Conservation (phyloP, 2,329 filamentous ascomycete species). For the Epichloe baconii region DNA sequence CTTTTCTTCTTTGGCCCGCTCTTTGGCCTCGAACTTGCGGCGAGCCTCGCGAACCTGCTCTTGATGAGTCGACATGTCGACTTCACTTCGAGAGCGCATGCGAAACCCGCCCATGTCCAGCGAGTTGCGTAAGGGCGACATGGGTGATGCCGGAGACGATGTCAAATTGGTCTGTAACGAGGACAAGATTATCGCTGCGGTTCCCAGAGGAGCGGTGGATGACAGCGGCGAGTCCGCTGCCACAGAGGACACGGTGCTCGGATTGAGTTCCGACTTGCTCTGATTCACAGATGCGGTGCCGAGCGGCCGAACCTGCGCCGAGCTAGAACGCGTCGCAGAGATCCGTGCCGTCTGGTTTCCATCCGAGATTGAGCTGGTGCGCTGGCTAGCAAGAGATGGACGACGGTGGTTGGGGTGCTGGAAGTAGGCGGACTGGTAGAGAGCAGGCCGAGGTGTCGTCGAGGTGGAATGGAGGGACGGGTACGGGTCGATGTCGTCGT, state of each 20-base stretch:
- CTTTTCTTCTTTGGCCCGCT: conserved; percentile 49
- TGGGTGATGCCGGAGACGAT: conserved; percentile 21
- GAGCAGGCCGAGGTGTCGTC: conserved; percentile 3
- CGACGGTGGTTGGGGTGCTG: conserved; percentile 14
- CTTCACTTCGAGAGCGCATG: conserved; percentile 45
- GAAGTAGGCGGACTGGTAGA: conserved; percentile 7
- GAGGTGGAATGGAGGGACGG: conserved; percentile 8
- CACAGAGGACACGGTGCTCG: conserved; percentile 17
- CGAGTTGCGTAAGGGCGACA: conserved; percentile 43
- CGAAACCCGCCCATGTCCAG: conserved; percentile 45
- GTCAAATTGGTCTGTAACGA: conserved; percentile 13
- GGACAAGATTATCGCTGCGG: conserved; percentile 15
- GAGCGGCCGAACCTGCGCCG: conserved; percentile 20
- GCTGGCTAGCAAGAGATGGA: conserved; percentile 20
- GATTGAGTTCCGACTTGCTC: conserved; percentile 36
- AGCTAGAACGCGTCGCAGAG: conserved; percentile 16
- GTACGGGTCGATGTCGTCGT: conserved; percentile 20
- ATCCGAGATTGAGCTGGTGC: conserved; percentile 22
- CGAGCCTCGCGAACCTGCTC: conserved; percentile 49
- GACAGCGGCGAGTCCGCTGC: conserved; percentile 23
- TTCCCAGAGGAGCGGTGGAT: conserved; percentile 13
- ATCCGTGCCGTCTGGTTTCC: conserved; percentile 16
- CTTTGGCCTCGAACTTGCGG: conserved; percentile 49
- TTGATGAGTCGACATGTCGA: conserved; percentile 39
- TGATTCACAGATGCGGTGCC: conserved; percentile 25